phyloP scores from a whole-genome alignment of 2,329 filamentous ascomycete genomes.

The Huntiella bhutanensis region DNA sequence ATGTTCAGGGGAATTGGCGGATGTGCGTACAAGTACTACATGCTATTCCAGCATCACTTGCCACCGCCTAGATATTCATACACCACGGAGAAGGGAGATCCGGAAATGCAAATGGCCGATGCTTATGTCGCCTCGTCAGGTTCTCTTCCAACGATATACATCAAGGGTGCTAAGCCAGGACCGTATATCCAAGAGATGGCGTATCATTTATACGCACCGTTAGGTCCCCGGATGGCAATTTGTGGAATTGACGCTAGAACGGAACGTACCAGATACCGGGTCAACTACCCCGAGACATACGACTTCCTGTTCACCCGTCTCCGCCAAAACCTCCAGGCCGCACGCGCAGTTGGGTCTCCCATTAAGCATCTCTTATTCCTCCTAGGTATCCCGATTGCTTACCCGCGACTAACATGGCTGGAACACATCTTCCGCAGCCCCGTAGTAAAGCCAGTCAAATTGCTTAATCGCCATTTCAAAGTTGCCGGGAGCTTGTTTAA shows the following conservation, averaged over 20 bases:
- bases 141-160: slow-evolving; percentile 47
- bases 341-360: slow-evolving; percentile 46
- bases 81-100: slow-evolving; percentile 41
- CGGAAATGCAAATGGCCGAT: slow-evolving; percentile 43
- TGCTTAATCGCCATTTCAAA: slow-evolving; percentile 80
- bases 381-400: slow-evolving; percentile 71
- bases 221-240: slow-evolving; percentile 70
- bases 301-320: slow-evolving; percentile 64
- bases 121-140: slow-evolving; percentile 44
- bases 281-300: slow-evolving; percentile 89
- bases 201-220: slow-evolving; percentile 65
- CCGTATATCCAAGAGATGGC: slow-evolving; percentile 84
- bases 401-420: slow-evolving; percentile 86
- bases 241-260: slow-evolving; percentile 84
- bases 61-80: slow-evolving; percentile 72
- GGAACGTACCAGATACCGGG: slow-evolving; percentile 80
- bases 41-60: slow-evolving; percentile 91
- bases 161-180: slow-evolving; percentile 56
- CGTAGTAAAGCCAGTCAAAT: slow-evolving; percentile 70
- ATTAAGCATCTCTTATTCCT: slow-evolving; percentile 80
- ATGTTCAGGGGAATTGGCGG: slow-evolving; percentile 87
- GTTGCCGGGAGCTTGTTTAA: slow-evolving; percentile 76
- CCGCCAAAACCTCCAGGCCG: slow-evolving; percentile 52
- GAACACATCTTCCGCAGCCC: slow-evolving; percentile 83
- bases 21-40: slow-evolving; percentile 91